Evolutionary conservation across 805 yeast species (phyloP), one percentile per base, ranked within the genome.

Genomic region (Wickerhamomyces mucosus): DNA sequence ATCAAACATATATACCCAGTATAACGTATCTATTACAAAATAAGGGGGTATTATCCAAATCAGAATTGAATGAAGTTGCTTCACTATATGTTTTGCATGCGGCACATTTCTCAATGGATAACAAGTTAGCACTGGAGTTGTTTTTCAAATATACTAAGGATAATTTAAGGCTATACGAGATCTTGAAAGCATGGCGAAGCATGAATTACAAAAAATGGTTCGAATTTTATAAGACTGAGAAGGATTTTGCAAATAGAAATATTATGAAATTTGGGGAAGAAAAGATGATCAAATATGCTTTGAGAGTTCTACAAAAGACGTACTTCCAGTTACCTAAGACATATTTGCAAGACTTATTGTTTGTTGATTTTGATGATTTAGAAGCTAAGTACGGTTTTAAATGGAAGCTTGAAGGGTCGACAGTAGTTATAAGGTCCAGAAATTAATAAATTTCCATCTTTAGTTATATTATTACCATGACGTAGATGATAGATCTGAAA

Each of bases 1-100:
- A 69, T 43, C 75, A 72, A 39, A 65, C 81, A 2, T 76, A 73
- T 41, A 33, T 75, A 1, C 80, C 82, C 3, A 59, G 74, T 27
- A 64, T 72, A 6, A 48, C 50, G 17, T 66, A 63, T 39, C 43
- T 50, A 4, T 50, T 54, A 22, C 36, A 40, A 8, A 18, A 37
- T 9, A 4, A 16, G 2, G 16, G 22, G 0, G 29, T 52, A 3
- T 43, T 67, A n/a, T 38, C 35, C 1, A 27, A 31, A 2, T 37
- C 38, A 0, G 77, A 71, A 36, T 28, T 48, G 1, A 50, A 54
- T 16, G 75, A 69, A 35, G 43, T 72, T 4, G 53, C 58, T 4
- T 41, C 58, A 6, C 45, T 72, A 10, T 48, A 68, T 27, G 55
- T 61, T 1, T 46, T 76, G 11, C 81, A 75, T 45, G 38, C 45